Evolutionary conservation across 805 yeast genomes (phyloP), one percentile per base, ranked within the genome.

Genomic region (Kluyveromyces dobzhanskii): DNA sequence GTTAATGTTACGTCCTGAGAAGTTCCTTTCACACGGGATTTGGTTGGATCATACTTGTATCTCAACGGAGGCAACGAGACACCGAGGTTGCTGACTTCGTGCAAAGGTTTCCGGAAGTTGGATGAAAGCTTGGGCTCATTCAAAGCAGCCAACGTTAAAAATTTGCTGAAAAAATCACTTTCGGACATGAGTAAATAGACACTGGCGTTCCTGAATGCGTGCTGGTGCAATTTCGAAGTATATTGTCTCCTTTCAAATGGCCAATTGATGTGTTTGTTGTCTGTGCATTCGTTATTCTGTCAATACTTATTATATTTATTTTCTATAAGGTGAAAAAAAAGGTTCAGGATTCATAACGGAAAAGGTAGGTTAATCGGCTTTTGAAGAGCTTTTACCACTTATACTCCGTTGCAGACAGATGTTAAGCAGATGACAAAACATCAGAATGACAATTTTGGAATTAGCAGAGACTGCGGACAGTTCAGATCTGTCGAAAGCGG

Each of bases 11-110:
- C 37, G n/a, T 6, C 30, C 23, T 28, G 13, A 32, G 43, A 28
- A 3, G 12, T 21, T 28, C 35, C 17, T 8, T 21, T 21, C 11
- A 39, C 27, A 24, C 43, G 50, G 9, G 37, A 35, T 33, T 48
- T 49, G 10, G 42, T 44, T 17, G 54, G 56, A 21, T 54, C 52
- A 42, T 62, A 48, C 64, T 70, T 48, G 59, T 67, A 63, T 36
- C 64, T 64, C 30, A 73, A 49, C 14, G 66, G 57, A 34, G 80
- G 79, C 30, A 76, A 63, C 17, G 71, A 62, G 9, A 76, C 75
- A 17, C 76, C 64, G 18, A 56, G 43, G 19, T 70, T 54, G 57
- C 59, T 19, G 59, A 61, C 48, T 44, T 54, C 53, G 35, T 52
- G 50, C 19, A 56, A 47, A 7, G 62, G 59, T 32, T 51, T 54